Conservation (phyloP, 176 grass and related monocot genomes). For the Oryza glaberrima region DNA sequence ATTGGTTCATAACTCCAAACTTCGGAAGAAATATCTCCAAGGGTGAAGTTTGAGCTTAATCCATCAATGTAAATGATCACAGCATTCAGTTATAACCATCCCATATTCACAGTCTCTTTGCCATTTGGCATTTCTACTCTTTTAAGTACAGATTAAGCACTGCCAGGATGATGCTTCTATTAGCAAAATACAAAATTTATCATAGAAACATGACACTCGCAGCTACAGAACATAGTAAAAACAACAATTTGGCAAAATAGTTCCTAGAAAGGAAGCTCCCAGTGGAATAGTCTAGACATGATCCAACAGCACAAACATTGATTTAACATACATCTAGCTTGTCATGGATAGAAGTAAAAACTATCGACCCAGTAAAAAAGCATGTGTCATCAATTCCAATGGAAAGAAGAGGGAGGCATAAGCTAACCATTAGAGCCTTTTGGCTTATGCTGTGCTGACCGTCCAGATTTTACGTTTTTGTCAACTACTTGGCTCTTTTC, state of each 20-base stretch:
- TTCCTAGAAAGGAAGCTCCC: neutral
- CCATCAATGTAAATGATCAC: conserved; percentile 15
- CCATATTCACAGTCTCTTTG: neutral
- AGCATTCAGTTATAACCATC: conserved; percentile 11
- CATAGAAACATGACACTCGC: neutral
- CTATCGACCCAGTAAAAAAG: neutral
- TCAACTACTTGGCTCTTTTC: conserved; percentile 68
- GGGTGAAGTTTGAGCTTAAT: neutral
- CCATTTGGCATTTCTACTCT: conserved; percentile 5
- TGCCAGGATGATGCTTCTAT: neutral
- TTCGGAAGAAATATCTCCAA: conserved; percentile 19
- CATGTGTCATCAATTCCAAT: neutral
- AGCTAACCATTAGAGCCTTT: conserved; percentile 68
- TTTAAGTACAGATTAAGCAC: conserved; percentile 1
- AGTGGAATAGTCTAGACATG: neutral
- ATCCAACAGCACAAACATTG: conserved; percentile 2
- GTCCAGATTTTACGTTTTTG: conserved; percentile 71
- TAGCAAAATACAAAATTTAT: neutral
- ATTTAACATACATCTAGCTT: neutral
- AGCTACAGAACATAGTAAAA: neutral
- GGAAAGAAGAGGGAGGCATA: neutral
- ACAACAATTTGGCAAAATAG: conserved; percentile 16
- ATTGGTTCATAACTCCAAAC: neutral
- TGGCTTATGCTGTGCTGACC: conserved; percentile 68
- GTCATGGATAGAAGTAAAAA: neutral